phyloP scores from a whole-genome alignment of 192 early-diverging fungal genomes.

The Diversispora epigaea region DNA sequence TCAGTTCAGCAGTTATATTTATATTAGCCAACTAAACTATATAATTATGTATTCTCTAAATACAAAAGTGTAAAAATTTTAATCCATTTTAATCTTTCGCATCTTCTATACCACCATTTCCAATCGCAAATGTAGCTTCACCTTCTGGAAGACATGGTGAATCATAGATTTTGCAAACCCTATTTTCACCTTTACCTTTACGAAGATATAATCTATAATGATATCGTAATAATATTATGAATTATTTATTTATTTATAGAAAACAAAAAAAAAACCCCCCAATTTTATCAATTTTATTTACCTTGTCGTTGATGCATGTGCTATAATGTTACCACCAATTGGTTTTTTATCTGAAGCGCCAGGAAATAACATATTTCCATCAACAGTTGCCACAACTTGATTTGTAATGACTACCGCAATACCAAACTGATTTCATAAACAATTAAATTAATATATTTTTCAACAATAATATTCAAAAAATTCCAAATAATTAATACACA shows the following conservation, averaged over 20 bases:
- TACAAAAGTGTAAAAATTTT: no score
- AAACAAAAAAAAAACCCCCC: not conserved
- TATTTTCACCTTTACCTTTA: conserved; percentile 88
- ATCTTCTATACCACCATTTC: conserved; percentile 84
- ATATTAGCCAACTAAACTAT: no score
- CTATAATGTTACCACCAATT: conserved; percentile 97
- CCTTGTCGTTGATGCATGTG: conserved; percentile 96
- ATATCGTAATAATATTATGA: not conserved
- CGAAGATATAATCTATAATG: conserved; percentile 73
- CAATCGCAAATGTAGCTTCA: conserved; percentile 94
- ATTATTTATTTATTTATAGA: not conserved
- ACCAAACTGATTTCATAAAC: conserved; percentile 66
- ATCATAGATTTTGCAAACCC: conserved; percentile 97
- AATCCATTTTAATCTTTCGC: conserved; percentile 43
- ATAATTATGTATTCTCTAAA: no score
- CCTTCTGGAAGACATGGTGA: conserved; percentile 91
- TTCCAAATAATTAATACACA: not conserved
- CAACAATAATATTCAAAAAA: not conserved
- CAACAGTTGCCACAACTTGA: conserved; percentile 94
- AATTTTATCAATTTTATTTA: conserved; percentile 43
- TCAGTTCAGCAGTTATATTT: no score
- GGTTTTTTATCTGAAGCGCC: conserved; percentile 91
- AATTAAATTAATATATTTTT: not conserved
- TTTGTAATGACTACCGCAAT: conserved; percentile 97
- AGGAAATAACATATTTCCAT: conserved; percentile 80